These are phyloP conservation scores for Harringtonia aguacate DNA, from an alignment of 2,329 filamentous ascomycete genomes.

Conservation along the genomic window DNA sequence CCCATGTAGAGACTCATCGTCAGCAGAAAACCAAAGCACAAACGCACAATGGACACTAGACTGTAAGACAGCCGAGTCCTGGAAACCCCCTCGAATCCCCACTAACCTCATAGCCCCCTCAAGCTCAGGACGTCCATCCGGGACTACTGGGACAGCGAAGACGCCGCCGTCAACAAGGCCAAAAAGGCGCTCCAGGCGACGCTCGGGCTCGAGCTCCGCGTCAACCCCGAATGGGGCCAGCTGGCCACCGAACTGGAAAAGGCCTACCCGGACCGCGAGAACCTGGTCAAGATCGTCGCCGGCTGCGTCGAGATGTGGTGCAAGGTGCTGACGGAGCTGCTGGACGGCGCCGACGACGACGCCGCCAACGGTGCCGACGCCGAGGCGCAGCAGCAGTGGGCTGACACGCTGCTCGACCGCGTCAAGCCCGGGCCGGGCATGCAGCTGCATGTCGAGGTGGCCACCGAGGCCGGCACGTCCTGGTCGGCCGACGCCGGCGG, in stretches of 20 bases:
- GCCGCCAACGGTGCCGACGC: conserved; percentile 29
- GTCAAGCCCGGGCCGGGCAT: conserved; percentile 16
- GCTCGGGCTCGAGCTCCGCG: conserved; percentile 27
- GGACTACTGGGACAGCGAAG: conserved; percentile 28
- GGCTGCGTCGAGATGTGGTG: conserved; percentile 27
- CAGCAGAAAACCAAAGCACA: too few species aligned
- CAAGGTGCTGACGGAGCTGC: conserved; percentile 25
- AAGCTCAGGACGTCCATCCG: conserved; percentile 31
- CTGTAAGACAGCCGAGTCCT: neutral
- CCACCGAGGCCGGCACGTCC: conserved; percentile 18
- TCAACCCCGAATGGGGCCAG: conserved; percentile 32
- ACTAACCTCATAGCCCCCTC: conserved; percentile 23
- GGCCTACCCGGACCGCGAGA: conserved; percentile 27
- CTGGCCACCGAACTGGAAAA: conserved; percentile 25
- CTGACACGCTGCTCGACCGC: conserved; percentile 29
- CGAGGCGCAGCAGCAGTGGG: conserved; percentile 27
- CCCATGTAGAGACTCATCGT: too few species aligned
- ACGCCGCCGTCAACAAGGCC: conserved; percentile 21
- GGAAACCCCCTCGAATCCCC: too few species aligned
- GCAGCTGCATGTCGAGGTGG: conserved; percentile 22
- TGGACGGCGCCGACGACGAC: conserved; percentile 12
- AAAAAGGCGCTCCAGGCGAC: conserved; percentile 19
- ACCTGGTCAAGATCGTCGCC: conserved; percentile 26
- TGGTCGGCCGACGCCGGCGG: conserved; percentile 26
- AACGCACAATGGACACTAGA: too few species aligned